Conservation (phyloP, 306 rosid genomes). For the Sindora glabra region DNA sequence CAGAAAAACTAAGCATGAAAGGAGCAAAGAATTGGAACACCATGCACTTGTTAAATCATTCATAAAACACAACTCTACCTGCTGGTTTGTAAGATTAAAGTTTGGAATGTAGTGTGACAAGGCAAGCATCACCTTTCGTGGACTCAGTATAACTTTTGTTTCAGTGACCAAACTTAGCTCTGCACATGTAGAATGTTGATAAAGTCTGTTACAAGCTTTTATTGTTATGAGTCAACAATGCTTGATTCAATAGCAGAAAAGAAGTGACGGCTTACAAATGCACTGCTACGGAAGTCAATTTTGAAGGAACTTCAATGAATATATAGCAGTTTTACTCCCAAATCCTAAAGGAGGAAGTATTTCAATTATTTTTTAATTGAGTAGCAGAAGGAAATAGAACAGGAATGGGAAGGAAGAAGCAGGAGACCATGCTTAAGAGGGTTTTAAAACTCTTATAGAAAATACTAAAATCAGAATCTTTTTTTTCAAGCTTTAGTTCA, state of each 20-base stretch:
- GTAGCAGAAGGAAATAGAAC: background rate
- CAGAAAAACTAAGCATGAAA: conserved; percentile 5
- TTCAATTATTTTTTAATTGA: too few relatives aligned
- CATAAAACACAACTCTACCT: conserved; percentile 33
- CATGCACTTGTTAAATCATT: background rate
- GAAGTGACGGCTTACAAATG: background rate
- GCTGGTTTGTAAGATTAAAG: conserved; percentile 79
- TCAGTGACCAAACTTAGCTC: conserved; percentile 44
- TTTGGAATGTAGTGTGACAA: conserved; percentile 58
- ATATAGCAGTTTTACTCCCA: background rate
- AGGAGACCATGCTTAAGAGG: background rate
- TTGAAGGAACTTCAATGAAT: background rate
- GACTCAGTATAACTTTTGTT: conserved; percentile 46
- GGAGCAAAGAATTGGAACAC: conserved; percentile 10
- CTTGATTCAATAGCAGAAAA: background rate
- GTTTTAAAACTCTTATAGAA: too few relatives aligned
- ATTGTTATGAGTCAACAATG: background rate
- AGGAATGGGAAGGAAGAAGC: background rate
- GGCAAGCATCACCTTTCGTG: conserved; percentile 55
- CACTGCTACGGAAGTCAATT: background rate
- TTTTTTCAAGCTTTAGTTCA: background rate
- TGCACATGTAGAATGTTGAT: conserved; percentile 17
- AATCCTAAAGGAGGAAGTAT: background rate
- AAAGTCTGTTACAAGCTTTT: background rate
- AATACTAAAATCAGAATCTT: background rate